Conservation (phyloP, 768 basidiomycete genomes). For the Galerina sulciceps region DNA sequence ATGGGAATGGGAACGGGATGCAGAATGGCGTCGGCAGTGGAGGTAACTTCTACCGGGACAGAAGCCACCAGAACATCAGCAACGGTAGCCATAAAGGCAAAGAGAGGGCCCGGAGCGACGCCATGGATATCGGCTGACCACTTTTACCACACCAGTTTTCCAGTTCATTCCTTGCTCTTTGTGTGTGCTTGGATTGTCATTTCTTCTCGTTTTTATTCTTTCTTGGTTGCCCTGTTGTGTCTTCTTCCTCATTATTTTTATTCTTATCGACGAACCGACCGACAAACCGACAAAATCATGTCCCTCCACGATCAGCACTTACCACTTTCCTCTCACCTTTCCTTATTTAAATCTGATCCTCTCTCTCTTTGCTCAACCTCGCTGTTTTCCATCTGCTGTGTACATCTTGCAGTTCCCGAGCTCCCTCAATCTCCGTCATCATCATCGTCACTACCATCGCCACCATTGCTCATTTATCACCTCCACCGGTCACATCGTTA, state of each 20-base stretch:
- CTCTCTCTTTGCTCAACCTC: not conserved
- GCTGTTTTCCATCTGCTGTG: conserved; percentile 1
- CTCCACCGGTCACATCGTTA: not conserved
- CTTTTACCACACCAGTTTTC: no score
- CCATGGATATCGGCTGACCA: conserved; percentile 74
- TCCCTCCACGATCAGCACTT: not conserved
- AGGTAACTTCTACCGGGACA: no score
- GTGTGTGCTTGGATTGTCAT: conserved; percentile 20
- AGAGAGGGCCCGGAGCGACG: conserved; percentile 54
- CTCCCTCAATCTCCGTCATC: not conserved
- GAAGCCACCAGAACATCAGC: conserved; percentile 22
- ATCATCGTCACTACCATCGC: not conserved
- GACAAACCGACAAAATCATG: not conserved
- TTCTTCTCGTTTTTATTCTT: conserved; percentile 11
- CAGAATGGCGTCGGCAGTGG: no score
- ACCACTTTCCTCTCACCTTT: not conserved
- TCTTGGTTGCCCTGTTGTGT: conserved; percentile 8
- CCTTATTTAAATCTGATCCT: not conserved
- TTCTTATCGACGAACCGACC: not conserved
- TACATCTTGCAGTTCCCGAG: not conserved
- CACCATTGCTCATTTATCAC: not conserved
- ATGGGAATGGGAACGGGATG: conserved; percentile 11
- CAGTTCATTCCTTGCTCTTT: conserved; percentile 25
- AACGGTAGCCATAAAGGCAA: conserved; percentile 48
- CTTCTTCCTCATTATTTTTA: not conserved